These are phyloP conservation scores for Auricularia sp. DNA, from an alignment of 768 basidiomycete genomes.

Conservation along the genomic window DNA sequence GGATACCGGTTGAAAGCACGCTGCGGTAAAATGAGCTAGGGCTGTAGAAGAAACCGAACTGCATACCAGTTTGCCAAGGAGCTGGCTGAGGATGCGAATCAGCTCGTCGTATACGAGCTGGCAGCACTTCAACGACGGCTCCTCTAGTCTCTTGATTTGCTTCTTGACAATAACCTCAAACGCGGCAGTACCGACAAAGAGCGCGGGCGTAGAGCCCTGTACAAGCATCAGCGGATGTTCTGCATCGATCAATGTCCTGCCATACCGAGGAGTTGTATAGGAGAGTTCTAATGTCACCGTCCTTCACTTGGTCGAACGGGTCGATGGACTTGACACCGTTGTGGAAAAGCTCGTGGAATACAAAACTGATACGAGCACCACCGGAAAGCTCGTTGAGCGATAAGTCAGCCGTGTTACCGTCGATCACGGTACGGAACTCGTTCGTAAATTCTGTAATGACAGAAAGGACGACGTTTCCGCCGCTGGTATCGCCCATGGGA, in stretches of 20 bases:
- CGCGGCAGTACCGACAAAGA: slow-evolving; percentile 94
- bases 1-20: slow-evolving; percentile 95
- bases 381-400: slow-evolving; percentile 95
- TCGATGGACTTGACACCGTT: slow-evolving; percentile 93
- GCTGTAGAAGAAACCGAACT: not conserved
- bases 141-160: slow-evolving; percentile 94
- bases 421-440: slow-evolving; percentile 94
- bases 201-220: slow-evolving; percentile 79
- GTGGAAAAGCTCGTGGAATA: slow-evolving; percentile 97
- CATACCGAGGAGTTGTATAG: slow-evolving; percentile 87
- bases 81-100: slow-evolving; percentile 87
- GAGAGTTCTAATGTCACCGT: slow-evolving; percentile 92
- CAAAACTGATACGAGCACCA: slow-evolving; percentile 96
- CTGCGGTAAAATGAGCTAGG: slow-evolving; percentile 29
- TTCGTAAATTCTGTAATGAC: slow-evolving; percentile 97
- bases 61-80: slow-evolving; percentile 79
- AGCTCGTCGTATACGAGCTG: slow-evolving; percentile 95
- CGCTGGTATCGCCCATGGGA: slow-evolving; percentile 70
- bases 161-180: slow-evolving; percentile 99
- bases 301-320: slow-evolving; percentile 98
- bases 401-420: slow-evolving; percentile 94
- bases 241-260: not conserved
- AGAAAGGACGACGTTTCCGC: slow-evolving; percentile 86
- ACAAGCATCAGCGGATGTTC: slow-evolving; percentile 26
- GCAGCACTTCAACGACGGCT: slow-evolving; percentile 88